Conservation (phyloP, 495 filamentous ascomycete genomes). For the Hypoxylon lenormandii region DNA sequence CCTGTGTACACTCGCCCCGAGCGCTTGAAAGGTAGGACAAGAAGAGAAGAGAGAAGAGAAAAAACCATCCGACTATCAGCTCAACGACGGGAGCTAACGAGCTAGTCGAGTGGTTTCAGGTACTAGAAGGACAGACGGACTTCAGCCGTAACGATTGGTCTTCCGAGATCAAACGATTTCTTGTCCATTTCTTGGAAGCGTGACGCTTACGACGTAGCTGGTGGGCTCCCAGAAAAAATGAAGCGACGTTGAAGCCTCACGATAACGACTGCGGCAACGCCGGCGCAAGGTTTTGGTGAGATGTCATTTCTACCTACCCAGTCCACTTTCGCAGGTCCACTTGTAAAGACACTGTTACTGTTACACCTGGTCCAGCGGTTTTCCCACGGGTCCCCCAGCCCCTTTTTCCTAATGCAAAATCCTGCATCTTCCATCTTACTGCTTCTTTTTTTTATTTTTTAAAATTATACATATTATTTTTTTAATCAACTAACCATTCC, state of each 20-base stretch:
- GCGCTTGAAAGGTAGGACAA: not conserved
- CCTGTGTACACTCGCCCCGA: slow-evolving; percentile 9
- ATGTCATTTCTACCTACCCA: slow-evolving; percentile 33
- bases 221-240: slow-evolving; percentile 28
- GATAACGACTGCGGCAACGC: slow-evolving; percentile 26
- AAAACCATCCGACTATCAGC: not conserved
- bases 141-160: slow-evolving; percentile 8
- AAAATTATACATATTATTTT: slow-evolving; percentile 10
- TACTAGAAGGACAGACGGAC: slow-evolving; percentile 9
- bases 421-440: slow-evolving; percentile 27
- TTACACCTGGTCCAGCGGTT: slow-evolving; percentile 36
- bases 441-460: too few species aligned
- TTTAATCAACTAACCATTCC: slow-evolving; percentile 18
- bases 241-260: slow-evolving; percentile 38
- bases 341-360: slow-evolving; percentile 42
- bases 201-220: slow-evolving; percentile 25
- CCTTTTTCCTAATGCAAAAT: slow-evolving; percentile 27
- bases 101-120: slow-evolving; percentile 26
- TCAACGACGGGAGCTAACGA: slow-evolving; percentile 37
- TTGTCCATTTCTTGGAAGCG: slow-evolving; percentile 13
- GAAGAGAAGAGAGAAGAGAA: too few species aligned
- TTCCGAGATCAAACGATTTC: slow-evolving; percentile 5
- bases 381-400: slow-evolving; percentile 18
- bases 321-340: slow-evolving; percentile 38
- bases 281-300: slow-evolving; percentile 23